Evolutionary conservation across 371 early-diverging fungal species (phyloP), one percentile per base, ranked within the genome.

Genomic region (Saksenaea oblongispora): DNA sequence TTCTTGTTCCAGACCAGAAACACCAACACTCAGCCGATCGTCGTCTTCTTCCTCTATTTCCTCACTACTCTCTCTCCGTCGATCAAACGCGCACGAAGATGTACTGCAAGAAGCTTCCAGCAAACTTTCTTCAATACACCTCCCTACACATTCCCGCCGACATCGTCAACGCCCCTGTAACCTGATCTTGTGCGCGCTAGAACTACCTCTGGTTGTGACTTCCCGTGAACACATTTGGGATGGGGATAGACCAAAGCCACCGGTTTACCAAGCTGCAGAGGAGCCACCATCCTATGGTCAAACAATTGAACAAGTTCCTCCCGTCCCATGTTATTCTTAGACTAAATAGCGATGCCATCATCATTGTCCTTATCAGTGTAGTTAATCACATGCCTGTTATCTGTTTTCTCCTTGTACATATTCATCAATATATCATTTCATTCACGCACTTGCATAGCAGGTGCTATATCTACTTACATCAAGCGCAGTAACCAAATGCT

Each of bases 211-310:
- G 18, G 62, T 78, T 5, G 72, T 81, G 14, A 78, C 82, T 13
- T 78, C 82, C 11, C 70, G 82, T 28, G 76, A 78, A 57, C 73
- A 74, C 34, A 55, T 67, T 11, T 80, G 77, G 80, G 76, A 56
- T 54, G 65, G 63, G 24, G 66, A 44, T 22, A 59, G 62, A 56
- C 63, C 64, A 4, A 59, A 42, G 27, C 66, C 66, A 26, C 79
- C 80, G 0, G 68, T 75, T 9, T 81, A 81, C 47, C 70, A 73
- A 7, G 44, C 64, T 2, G 61, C 65, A 1, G 78, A 81, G 54
- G 64, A 70, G 18, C 81, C 81, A 11, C 81, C 81, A 2, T 68
- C 71, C 17, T 81, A 81, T 47, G 59, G 68, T 28, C 65, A 69
- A 26, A 57, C 74, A 4, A 28, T 80, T 13, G 71, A 75, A 34